phyloP scores from a whole-genome alignment of 352 stramenopile species.

The Phytophthora citrophthora region DNA sequence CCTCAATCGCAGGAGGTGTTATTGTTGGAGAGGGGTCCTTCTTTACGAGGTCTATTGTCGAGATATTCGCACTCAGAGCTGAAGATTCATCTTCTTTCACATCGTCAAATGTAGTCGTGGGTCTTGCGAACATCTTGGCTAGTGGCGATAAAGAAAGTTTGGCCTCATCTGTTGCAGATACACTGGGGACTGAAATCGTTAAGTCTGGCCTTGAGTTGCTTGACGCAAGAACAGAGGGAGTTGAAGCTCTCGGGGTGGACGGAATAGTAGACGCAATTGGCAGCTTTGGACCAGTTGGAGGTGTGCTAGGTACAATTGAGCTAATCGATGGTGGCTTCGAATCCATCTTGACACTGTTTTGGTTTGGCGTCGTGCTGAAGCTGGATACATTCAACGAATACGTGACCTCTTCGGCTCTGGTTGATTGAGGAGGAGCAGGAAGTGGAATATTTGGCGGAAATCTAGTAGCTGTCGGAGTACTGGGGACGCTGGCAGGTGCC shows the following conservation, averaged over 20 bases:
- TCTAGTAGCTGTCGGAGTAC: not conserved
- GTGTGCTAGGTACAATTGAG: not conserved
- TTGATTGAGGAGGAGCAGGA: not conserved
- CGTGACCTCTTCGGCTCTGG: not conserved
- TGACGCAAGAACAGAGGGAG: not conserved
- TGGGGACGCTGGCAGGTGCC: conserved; percentile 7
- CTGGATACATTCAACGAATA: not conserved
- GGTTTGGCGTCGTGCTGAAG: not conserved
- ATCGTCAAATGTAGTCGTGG: not conserved
- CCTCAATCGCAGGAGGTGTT: not conserved
- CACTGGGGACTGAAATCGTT: not conserved
- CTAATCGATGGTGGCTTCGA: not conserved
- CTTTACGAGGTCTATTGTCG: not conserved
- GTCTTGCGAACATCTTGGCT: conserved; percentile 31
- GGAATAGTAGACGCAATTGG: not conserved
- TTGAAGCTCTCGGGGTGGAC: not conserved
- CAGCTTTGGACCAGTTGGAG: not conserved
- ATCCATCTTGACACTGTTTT: not conserved
- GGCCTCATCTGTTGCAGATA: conserved; percentile 1
- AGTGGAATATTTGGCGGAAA: not conserved
- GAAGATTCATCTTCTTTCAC: not conserved
- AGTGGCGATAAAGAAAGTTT: conserved; percentile 22
- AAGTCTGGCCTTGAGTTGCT: not conserved
- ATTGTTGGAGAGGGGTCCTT: conserved; percentile 2
- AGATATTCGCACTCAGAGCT: conserved; percentile 2